phyloP scores from a whole-genome alignment of 257 asterid genomes.

The Capsicum rhomboideum region DNA sequence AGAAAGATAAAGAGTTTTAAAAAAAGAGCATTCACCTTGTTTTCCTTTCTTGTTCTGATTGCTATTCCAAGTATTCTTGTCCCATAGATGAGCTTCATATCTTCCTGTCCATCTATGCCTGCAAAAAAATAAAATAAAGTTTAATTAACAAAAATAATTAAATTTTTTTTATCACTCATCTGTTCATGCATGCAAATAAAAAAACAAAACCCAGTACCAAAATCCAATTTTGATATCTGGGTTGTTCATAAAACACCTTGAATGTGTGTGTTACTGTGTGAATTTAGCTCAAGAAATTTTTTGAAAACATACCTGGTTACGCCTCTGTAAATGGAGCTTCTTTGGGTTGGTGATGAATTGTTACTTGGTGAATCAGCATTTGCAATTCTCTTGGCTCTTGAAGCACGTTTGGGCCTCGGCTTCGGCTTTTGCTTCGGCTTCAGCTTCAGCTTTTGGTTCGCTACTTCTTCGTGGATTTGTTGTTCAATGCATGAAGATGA shows the following conservation, averaged over 20 bases:
- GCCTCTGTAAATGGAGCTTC: slow-evolving; percentile 91
- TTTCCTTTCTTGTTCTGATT: slow-evolving; percentile 77
- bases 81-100: slow-evolving; percentile 93
- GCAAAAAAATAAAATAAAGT: background rate
- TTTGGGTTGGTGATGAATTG: slow-evolving; percentile 34
- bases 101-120: slow-evolving; percentile 95
- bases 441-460: background rate
- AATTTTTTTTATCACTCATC: background rate
- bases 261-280: background rate
- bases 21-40: slow-evolving; percentile 40
- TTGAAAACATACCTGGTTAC: slow-evolving; percentile 59
- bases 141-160: background rate
- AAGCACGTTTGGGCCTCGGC: slow-evolving; percentile 18
- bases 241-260: background rate
- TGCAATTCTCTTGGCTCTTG: slow-evolving; percentile 8
- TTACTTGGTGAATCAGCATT: slow-evolving; percentile 14
- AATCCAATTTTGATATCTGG: background rate
- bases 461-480: slow-evolving; percentile 7
- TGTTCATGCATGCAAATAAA: slow-evolving; percentile 53
- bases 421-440: background rate
- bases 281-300: background rate
- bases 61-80: slow-evolving; percentile 70
- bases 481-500: slow-evolving; percentile 56
- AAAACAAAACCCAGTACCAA: background rate
- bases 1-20: background rate